Conservation (phyloP, 768 basidiomycete species). For the Hirschioporus abietinus region DNA sequence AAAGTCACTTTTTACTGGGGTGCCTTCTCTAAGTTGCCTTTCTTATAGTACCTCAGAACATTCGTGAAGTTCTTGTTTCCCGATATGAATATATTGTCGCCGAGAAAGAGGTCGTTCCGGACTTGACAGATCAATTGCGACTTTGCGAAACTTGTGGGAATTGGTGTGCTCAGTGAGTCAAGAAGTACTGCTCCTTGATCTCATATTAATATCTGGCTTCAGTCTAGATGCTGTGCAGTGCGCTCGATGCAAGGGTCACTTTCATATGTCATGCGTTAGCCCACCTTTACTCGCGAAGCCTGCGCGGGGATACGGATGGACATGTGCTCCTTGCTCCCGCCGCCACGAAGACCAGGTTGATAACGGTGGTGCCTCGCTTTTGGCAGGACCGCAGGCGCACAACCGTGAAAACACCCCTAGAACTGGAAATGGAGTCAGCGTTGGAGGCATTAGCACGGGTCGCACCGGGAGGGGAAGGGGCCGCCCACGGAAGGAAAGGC, state of each 20-base stretch:
- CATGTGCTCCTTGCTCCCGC: slow-evolving; percentile 88
- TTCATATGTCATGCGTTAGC: slow-evolving; percentile 92
- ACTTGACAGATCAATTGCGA: slow-evolving; percentile 81
- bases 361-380: slow-evolving; percentile 43
- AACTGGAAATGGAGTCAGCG: neutral
- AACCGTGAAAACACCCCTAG: slow-evolving; percentile 50
- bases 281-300: slow-evolving; percentile 90
- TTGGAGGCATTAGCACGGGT: slow-evolving; percentile 24
- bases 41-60: slow-evolving; percentile 70
- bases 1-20: slow-evolving; percentile 17
- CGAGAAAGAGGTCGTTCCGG: slow-evolving; percentile 89
- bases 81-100: slow-evolving; percentile 95
- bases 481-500: slow-evolving; percentile 69
- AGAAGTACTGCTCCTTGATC: neutral
- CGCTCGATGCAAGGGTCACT: slow-evolving; percentile 87
- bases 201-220: slow-evolving; percentile 4
- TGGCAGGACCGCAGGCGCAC: slow-evolving; percentile 43
- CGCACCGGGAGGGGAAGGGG: slow-evolving; percentile 70
- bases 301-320: slow-evolving; percentile 95
- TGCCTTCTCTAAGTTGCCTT: slow-evolving; percentile 11
- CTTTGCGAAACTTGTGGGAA: slow-evolving; percentile 80
- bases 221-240: slow-evolving; percentile 86
- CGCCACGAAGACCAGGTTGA: slow-evolving; percentile 84
- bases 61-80: slow-evolving; percentile 67
- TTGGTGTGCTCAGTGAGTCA: slow-evolving; percentile 83